Evolutionary conservation across 495 filamentous ascomycete species (phyloP), one percentile per base, ranked within the genome.

Genomic region (Lichenothelia convexa): DNA sequence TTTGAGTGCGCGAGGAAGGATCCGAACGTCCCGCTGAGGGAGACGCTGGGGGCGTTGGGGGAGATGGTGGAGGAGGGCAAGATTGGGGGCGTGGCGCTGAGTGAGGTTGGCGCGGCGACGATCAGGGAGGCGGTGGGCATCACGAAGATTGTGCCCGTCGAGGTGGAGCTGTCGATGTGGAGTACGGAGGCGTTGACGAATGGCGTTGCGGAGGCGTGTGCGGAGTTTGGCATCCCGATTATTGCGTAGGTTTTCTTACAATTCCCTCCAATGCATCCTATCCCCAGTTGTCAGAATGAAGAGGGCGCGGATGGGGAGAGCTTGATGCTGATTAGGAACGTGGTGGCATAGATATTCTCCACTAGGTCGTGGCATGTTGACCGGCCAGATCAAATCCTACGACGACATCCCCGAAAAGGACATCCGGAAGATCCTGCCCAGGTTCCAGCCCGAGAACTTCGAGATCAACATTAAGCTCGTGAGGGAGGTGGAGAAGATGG

Each of bases 1-100:
- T 93, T 85, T 43, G 75, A 86, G 56, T 73, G 59, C 42, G 81
- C 78, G 12, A 62, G 85, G 2, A 65, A 81, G 17, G 84, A 91
- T 45, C 64, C 63, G 4, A 68, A 70, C 0, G 63, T 60, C 30
- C 67, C 70, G 1, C 54, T 78, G 24, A 70, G 78, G 49, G 57
- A 66, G 22, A 72, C 67, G 6, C 58, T 79, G 27, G 50, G 53
- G 5, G 49, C 63, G 13, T 55, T 68, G 6, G 58, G 51, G 18
- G 56, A 78, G 48, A 70, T 72, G 45, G 65, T 89, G 16, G 67
- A 83, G 44, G 72, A 67, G 24, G 84, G 84, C 23, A 78, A 84
- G 58, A 61, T 93, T 15, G 72, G 71, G 12, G 83, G 78, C 13
- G 78, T 93, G 54, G 64, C 68, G 7, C 50, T 92, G 32, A 77